phyloP scores from a whole-genome alignment of 306 rosid genomes.

The Sechiopsis laciniata region DNA sequence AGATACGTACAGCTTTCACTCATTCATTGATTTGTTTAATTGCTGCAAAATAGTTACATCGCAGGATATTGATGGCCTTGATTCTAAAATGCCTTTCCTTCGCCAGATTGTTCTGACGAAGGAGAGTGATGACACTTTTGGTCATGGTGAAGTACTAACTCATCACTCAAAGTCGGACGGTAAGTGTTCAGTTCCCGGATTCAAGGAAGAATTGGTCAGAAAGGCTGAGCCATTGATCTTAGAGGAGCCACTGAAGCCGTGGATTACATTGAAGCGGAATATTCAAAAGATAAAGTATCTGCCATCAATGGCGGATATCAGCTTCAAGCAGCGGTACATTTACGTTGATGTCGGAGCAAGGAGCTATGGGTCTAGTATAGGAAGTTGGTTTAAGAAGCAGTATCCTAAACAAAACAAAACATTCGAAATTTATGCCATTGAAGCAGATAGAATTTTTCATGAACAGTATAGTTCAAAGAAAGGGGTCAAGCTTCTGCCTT shows the following conservation, averaged over 20 bases:
- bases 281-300: constrained; percentile 61
- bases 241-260: constrained; percentile 82
- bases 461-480: constrained; percentile 73
- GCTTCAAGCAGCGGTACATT: constrained; percentile 76
- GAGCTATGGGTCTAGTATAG: constrained; percentile 93
- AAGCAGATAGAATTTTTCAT: constrained; percentile 80
- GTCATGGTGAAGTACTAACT: constrained; percentile 20
- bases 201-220: constrained; percentile 64
- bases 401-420: constrained; percentile 95
- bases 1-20: constrained; percentile 86
- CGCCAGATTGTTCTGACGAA: constrained; percentile 73
- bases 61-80: constrained; percentile 65
- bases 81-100: constrained; percentile 57
- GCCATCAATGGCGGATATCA: constrained; percentile 75
- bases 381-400: constrained; percentile 94
- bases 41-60: constrained; percentile 63
- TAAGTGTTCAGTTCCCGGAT: constrained; percentile 62
- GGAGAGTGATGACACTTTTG: constrained; percentile 29
- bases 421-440: constrained; percentile 79
- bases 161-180: constrained; percentile 31
- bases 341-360: constrained; percentile 97
- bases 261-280: constrained; percentile 85
- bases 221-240: constrained; percentile 75
- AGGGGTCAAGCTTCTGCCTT: constrained; percentile 61
- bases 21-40: constrained; percentile 74